Conservation (phyloP, 2,329 filamentous ascomycete species). For the Leptographium procerum region DNA sequence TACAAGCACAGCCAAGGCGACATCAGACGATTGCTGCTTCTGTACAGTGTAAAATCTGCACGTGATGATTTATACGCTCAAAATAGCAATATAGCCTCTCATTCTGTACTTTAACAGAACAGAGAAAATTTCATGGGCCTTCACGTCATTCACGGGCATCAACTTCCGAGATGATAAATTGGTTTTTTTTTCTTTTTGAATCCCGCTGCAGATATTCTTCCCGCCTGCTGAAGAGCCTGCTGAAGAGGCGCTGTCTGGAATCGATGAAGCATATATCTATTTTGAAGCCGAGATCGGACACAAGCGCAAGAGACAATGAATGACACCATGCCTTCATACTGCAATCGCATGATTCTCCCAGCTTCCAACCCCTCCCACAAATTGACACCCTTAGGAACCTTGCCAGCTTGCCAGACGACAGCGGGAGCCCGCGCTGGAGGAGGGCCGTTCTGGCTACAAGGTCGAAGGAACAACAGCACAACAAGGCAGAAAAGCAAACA, state of each 20-base stretch:
- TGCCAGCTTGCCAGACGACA: constrained; percentile 3
- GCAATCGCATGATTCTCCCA: neutral
- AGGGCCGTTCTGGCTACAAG: constrained; percentile 1
- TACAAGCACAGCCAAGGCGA: no score
- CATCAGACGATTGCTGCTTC: no score
- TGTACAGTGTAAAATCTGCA: no score
- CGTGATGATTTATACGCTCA: neutral
- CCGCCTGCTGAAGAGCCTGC: constrained; percentile 1
- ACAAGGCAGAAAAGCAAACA: constrained; percentile 5
- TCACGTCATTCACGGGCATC: neutral
- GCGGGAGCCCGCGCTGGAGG: neutral
- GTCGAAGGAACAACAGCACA: constrained; percentile 7
- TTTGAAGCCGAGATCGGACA: constrained; percentile 4
- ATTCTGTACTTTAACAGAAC: no score
- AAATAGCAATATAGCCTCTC: neutral
- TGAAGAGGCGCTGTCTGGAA: constrained; percentile 1
- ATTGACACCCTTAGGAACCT: constrained; percentile 3
- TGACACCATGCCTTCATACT: neutral
- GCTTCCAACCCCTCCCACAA: constrained; percentile 1
- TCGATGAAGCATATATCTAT: constrained; percentile 3
- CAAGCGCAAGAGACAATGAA: neutral
- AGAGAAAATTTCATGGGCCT: neutral
- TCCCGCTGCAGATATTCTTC: constrained; percentile 10
- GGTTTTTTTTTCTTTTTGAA: neutral
- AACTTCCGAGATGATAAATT: neutral